Evolutionary conservation across 2,329 filamentous ascomycete genomes (phyloP).

Genomic region (Mollisiaceae sp.): DNA sequence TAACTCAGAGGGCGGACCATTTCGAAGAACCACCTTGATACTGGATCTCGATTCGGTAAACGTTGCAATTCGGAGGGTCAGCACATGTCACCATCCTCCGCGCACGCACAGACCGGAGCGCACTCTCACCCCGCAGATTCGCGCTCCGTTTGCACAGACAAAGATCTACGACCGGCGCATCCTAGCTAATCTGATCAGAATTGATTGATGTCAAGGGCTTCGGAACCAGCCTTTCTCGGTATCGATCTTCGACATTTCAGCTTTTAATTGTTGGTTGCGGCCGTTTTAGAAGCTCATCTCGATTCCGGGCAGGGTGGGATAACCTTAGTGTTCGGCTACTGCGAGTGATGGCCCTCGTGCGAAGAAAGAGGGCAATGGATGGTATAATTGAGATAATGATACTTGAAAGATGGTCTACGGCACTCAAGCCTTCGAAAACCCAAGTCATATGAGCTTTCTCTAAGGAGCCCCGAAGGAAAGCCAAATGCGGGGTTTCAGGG

Average conservation of each 20-base stretch:
- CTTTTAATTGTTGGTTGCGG: background rate
- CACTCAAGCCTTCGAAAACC: too few relatives aligned
- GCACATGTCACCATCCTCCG: background rate
- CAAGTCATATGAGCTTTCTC: too few relatives aligned
- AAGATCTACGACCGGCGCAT: background rate
- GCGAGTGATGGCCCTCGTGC: too few relatives aligned
- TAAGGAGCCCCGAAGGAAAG: background rate
- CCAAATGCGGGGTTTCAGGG: background rate
- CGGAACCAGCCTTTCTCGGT: background rate
- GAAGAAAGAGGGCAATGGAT: too few relatives aligned
- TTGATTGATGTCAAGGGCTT: background rate
- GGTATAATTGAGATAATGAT: too few relatives aligned
- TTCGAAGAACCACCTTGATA: background rate
- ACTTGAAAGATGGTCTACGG: too few relatives aligned
- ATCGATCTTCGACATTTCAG: background rate
- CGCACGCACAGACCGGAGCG: background rate
- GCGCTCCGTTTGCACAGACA: background rate
- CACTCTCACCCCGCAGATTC: background rate
- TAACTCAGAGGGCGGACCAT: background rate
- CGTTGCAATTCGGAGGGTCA: background rate
- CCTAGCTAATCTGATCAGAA: background rate
- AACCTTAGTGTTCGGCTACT: too few relatives aligned
- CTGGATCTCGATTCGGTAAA: background rate
- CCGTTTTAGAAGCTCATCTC: background rate
- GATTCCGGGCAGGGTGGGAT: too few relatives aligned